These are phyloP conservation scores for Leersia perrieri DNA, from an alignment of 176 grass and related monocot genomes.

Conservation along the genomic window DNA sequence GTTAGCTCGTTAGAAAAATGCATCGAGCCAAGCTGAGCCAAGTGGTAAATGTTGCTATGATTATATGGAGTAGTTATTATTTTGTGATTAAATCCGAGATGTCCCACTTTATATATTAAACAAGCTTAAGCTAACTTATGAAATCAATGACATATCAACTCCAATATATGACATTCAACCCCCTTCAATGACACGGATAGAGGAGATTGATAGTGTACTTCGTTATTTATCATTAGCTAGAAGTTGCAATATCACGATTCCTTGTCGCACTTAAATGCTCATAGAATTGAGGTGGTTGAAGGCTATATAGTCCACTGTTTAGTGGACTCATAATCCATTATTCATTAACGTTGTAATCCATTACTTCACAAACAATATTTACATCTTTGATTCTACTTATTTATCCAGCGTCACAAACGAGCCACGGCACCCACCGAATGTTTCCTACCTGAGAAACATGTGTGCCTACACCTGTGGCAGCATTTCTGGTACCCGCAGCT, in stretches of 20 bases:
- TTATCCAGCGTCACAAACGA: background rate
- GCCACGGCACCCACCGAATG: background rate
- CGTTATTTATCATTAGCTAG: background rate
- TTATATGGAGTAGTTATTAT: too few species aligned
- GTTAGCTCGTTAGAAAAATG: too few species aligned
- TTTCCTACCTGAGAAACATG: background rate
- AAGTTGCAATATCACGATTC: background rate
- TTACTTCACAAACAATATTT: background rate
- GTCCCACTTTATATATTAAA: background rate
- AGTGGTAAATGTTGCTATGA: too few species aligned
- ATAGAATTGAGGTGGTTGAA: background rate
- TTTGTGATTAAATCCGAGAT: too few species aligned
- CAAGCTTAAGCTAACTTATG: background rate
- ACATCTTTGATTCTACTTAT: background rate
- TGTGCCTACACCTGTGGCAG: slow-evolving; percentile 13
- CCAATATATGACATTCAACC: background rate
- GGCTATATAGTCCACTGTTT: background rate
- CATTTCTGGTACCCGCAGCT: background rate
- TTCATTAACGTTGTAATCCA: too few species aligned
- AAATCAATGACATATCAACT: background rate
- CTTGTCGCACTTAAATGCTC: background rate
- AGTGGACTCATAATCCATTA: background rate
- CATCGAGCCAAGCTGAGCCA: too few species aligned
- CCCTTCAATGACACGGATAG: background rate
- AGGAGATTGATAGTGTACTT: background rate